Percentiles rank a stretch among this genome's conserved stretches.
Evolutionary conservation across 345 rosid genomes (phyloP).

Genomic region (Camelina laxa): DNA sequence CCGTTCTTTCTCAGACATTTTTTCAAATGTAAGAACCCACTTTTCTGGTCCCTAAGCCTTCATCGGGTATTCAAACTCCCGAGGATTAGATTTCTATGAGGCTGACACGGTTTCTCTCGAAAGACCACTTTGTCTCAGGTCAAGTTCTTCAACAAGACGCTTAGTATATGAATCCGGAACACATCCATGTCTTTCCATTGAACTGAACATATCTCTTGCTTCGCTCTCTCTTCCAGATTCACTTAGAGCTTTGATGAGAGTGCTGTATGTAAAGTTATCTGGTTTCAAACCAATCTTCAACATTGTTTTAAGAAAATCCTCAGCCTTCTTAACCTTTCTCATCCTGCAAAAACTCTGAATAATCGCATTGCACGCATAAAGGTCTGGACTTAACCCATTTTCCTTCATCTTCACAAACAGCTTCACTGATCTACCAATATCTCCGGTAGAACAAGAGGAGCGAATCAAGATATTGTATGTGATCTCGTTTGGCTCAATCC

Average conservation of each 20-base stretch:
- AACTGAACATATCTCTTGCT: slow-evolving; percentile 60
- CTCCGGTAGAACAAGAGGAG: slow-evolving; percentile 59
- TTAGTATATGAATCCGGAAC: slow-evolving; percentile 61
- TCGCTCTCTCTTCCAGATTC: slow-evolving; percentile 60
- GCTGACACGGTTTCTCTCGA: slow-evolving; percentile 30
- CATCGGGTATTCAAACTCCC: not conserved
- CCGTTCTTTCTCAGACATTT: slow-evolving; percentile 5
- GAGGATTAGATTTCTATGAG: slow-evolving; percentile 22
- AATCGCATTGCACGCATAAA: slow-evolving; percentile 66
- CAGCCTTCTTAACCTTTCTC: slow-evolving; percentile 61
- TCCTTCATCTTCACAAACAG: slow-evolving; percentile 65
- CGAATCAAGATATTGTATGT: slow-evolving; percentile 74
- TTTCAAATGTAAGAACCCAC: slow-evolving; percentile 10
- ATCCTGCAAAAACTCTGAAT: slow-evolving; percentile 66
- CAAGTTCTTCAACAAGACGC: slow-evolving; percentile 51
- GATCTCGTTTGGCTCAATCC: slow-evolving; percentile 70
- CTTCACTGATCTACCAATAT: slow-evolving; percentile 56
- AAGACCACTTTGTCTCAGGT: slow-evolving; percentile 29
- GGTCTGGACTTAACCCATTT: slow-evolving; percentile 63
- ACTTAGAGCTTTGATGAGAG: slow-evolving; percentile 58
- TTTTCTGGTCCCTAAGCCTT: not conserved
- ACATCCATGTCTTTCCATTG: slow-evolving; percentile 68
- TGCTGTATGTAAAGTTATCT: slow-evolving; percentile 62
- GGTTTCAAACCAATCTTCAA: slow-evolving; percentile 61
- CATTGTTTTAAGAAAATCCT: slow-evolving; percentile 61